Conservation (phyloP, 1,284 basidiomycete genomes). For the Schizophyllum commune region DNA sequence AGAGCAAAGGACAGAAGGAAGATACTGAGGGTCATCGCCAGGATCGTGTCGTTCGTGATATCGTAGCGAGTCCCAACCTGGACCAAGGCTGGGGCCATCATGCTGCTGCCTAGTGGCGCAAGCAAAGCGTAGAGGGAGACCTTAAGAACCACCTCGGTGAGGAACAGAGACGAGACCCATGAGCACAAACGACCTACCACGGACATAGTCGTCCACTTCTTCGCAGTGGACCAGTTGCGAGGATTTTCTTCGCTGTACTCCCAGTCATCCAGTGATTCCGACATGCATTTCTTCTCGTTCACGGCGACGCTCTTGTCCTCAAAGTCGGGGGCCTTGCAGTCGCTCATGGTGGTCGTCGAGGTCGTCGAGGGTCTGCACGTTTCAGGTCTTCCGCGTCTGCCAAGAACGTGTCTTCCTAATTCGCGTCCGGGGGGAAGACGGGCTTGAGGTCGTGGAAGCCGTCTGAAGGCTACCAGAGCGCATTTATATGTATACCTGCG, state of each 20-base stretch:
- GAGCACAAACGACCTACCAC: background rate
- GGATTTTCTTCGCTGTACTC: background rate
- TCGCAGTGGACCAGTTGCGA: background rate
- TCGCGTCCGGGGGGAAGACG: background rate
- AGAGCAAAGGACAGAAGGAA: constrained; percentile 59
- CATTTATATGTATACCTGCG: background rate
- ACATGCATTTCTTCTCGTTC: background rate
- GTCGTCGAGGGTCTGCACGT: background rate
- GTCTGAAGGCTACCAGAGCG: background rate
- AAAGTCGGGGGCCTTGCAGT: background rate
- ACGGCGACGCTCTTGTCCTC: background rate
- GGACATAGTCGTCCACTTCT: constrained; percentile 1
- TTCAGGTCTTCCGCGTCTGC: background rate
- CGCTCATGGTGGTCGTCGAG: background rate
- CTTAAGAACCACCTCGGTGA: background rate
- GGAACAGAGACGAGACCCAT: background rate
- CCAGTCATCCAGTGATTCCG: constrained; percentile 1
- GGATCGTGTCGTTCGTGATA: constrained; percentile 41
- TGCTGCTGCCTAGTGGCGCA: constrained; percentile 42
- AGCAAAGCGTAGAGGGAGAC: constrained; percentile 11
- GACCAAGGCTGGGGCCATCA: constrained; percentile 58
- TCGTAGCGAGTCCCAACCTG: constrained; percentile 40
- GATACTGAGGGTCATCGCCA: constrained; percentile 47
- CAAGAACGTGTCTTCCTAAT: background rate
- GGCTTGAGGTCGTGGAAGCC: too few species aligned